Evolutionary conservation across 2,329 filamentous ascomycete genomes (phyloP).

Genomic region (Monilinia laxa): DNA sequence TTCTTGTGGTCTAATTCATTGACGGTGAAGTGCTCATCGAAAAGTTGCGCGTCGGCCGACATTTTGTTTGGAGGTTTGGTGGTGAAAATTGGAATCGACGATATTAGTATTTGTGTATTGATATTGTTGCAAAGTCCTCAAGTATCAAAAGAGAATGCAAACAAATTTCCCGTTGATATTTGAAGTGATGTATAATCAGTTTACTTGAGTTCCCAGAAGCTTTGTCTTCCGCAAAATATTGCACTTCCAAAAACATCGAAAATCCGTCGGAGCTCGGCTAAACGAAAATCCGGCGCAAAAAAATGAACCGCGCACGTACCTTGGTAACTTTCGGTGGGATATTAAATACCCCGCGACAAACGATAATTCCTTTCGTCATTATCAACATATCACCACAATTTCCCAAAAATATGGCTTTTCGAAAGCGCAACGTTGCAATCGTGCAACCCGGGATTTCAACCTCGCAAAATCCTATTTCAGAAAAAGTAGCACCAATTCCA

Average conservation of each 20-base stretch:
- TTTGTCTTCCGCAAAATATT: slow-evolving; percentile 21
- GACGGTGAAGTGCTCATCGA: slow-evolving; percentile 87
- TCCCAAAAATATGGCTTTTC: slow-evolving; percentile 57
- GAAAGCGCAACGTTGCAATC: slow-evolving; percentile 64
- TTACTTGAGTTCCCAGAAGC: background rate
- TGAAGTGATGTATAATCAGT: slow-evolving; percentile 16
- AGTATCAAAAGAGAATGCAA: background rate
- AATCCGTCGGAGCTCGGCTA: slow-evolving; percentile 7
- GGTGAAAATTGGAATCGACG: background rate
- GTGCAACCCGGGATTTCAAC: slow-evolving; percentile 30
- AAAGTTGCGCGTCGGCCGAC: slow-evolving; percentile 79
- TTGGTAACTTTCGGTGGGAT: background rate
- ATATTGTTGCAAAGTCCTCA: background rate
- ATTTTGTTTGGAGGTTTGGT: slow-evolving; percentile 70
- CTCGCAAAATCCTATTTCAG: background rate
- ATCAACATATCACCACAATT: background rate
- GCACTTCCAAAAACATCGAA: slow-evolving; percentile 15
- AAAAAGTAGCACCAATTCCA: slow-evolving; percentile 40
- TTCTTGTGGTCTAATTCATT: slow-evolving; percentile 78
- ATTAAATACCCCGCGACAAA: slow-evolving; percentile 12
- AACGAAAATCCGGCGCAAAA: slow-evolving; percentile 20
- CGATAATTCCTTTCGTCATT: slow-evolving; percentile 10
- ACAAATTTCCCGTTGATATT: background rate
- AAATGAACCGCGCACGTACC: background rate
- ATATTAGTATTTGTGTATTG: background rate